Conservation (phyloP, 2,329 filamentous ascomycete genomes). For the Cryphonectria carpinicola region DNA sequence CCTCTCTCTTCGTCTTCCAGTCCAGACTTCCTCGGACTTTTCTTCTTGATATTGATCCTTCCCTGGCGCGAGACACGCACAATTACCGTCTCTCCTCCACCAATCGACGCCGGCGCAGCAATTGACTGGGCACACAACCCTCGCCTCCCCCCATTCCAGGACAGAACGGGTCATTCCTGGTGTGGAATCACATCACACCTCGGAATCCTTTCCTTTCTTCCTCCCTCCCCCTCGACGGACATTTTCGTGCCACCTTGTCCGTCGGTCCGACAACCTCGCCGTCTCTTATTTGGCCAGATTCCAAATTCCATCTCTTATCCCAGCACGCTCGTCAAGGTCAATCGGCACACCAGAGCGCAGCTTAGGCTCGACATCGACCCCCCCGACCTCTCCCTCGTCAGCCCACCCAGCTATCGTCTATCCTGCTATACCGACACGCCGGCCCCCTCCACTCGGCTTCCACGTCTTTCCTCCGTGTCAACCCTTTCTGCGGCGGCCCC, state of each 20-base stretch:
- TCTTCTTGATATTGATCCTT: slow-evolving; percentile 5
- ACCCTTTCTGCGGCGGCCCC: slow-evolving; percentile 11
- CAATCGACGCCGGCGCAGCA: not conserved
- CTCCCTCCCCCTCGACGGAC: not conserved
- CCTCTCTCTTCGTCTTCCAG: not conserved
- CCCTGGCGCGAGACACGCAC: not conserved
- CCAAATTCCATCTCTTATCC: not conserved
- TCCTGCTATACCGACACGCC: slow-evolving; percentile 17
- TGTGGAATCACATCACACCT: not conserved
- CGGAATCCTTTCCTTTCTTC: not conserved
- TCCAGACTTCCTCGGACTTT: not conserved
- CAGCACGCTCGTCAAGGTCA: not conserved
- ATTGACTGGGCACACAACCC: not conserved
- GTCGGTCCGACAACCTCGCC: not conserved
- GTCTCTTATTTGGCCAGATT: not conserved
- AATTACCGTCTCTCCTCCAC: not conserved
- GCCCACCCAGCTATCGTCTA: not conserved
- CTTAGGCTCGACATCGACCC: not conserved
- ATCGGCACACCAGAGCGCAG: not conserved
- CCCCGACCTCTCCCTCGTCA: not conserved
- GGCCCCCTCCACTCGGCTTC: slow-evolving; percentile 16
- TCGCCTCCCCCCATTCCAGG: not conserved
- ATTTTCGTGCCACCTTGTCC: not conserved
- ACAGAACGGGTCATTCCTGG: not conserved
- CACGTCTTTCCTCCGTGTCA: slow-evolving; percentile 13